Conservation (phyloP, 768 basidiomycete genomes). For the Cystobasidium tubakii region DNA sequence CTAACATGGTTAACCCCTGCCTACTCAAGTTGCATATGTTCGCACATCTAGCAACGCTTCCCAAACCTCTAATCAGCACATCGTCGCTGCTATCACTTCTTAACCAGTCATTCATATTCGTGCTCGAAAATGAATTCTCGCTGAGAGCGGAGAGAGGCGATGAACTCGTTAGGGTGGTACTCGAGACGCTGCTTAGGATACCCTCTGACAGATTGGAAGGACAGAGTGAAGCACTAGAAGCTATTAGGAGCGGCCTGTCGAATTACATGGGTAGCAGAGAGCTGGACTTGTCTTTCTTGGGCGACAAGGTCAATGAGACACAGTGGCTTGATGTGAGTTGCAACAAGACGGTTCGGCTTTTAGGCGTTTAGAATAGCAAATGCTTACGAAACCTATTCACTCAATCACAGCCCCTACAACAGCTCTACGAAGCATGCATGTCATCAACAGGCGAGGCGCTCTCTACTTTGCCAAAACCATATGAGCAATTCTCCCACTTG, state of each 20-base stretch:
- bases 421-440: constrained; percentile 12
- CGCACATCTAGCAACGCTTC: constrained; percentile 72
- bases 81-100: constrained; percentile 75
- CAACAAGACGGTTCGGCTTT: no score
- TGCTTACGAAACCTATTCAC: not conserved
- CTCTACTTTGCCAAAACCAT: constrained; percentile 1
- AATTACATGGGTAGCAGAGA: constrained; percentile 18
- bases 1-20: not conserved
- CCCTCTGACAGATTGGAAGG: not conserved
- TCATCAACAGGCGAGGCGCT: not conserved
- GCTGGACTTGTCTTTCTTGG: constrained; percentile 14
- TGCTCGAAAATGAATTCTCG: constrained; percentile 74
- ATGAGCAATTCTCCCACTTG: constrained; percentile 11
- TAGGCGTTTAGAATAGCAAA: no score
- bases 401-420: constrained; percentile 17
- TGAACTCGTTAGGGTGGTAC: constrained; percentile 70
- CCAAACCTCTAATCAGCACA: constrained; percentile 59
- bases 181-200: constrained; percentile 72
- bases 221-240: not conserved
- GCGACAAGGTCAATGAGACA: constrained; percentile 5
- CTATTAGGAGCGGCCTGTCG: constrained; percentile 2
- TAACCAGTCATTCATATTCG: constrained; percentile 68
- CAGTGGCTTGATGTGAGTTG: constrained; percentile 32
- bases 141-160: constrained; percentile 79
- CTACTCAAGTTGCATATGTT: constrained; percentile 80